Evolutionary conservation across 352 stramenopile genomes (phyloP).

Genomic region (Phytophthora uliginosa): DNA sequence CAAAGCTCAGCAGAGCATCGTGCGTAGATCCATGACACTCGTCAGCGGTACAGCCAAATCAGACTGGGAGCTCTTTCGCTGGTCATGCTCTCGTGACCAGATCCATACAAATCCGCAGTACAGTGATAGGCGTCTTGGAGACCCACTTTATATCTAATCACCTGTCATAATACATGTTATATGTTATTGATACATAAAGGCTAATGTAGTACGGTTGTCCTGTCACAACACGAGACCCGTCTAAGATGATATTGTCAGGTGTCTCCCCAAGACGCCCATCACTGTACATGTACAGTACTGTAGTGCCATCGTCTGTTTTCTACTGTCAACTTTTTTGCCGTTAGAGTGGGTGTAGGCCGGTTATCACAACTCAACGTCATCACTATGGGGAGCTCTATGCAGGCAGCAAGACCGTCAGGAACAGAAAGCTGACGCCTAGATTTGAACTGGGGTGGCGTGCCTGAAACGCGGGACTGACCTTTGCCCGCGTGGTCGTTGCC

Average conservation of each 20-base stretch:
- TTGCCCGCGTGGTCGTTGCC: slow-evolving; percentile 23
- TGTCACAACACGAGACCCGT: no score
- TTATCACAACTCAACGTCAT: slow-evolving; percentile 19
- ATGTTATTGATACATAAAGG: no score
- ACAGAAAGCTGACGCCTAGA: slow-evolving; percentile 8
- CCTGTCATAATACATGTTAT: no score
- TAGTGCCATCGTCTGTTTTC: slow-evolving; percentile 3
- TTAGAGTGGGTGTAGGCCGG: slow-evolving; percentile 14
- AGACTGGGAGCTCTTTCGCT: slow-evolving; percentile 1
- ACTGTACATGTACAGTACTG: no score
- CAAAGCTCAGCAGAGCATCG: slow-evolving; percentile 19
- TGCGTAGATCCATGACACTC: slow-evolving; percentile 11
- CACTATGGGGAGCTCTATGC: slow-evolving; percentile 15
- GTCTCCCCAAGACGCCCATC: no score
- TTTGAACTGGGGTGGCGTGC: slow-evolving; percentile 25
- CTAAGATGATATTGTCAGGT: no score
- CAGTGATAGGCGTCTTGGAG: no score
- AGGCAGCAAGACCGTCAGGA: not conserved
- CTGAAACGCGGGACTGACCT: slow-evolving; percentile 11
- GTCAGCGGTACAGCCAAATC: not conserved
- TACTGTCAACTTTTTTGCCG: slow-evolving; percentile 36
- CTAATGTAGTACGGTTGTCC: no score
- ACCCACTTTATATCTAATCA: no score
- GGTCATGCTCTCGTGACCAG: not conserved
- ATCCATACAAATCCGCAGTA: slow-evolving; percentile 14